Percentiles rank a stretch among this genome's conserved stretches.
Evolutionary conservation across 73 alveolate species (phyloP).

Genomic region (Paramecium biaurelia): DNA sequence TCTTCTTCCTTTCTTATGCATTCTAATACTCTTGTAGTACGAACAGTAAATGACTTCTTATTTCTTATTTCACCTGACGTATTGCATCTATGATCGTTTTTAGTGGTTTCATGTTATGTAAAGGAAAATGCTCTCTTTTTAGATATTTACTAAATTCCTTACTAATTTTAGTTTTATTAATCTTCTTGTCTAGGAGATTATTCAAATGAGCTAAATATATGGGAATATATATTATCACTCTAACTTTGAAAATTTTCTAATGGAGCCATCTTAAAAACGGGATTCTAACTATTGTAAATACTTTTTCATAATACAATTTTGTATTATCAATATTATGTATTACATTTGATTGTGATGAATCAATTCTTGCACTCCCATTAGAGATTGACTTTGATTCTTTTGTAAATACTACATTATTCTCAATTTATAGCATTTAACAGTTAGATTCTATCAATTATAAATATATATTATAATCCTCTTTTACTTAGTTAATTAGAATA

Average conservation of each 20-base stretch:
- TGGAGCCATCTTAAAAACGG: constrained; percentile 21
- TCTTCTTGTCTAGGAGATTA: not conserved
- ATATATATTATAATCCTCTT: not conserved
- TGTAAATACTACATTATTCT: not conserved
- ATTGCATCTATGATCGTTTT: not conserved
- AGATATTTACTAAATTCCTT: not conserved
- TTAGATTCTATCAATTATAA: not conserved
- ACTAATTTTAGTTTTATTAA: not conserved
- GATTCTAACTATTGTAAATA: constrained; percentile 23
- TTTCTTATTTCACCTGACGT: not conserved
- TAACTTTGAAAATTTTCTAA: not conserved
- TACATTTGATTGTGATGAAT: not conserved
- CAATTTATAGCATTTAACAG: not conserved
- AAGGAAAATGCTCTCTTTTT: constrained; percentile 26
- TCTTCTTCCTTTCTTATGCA: not conserved
- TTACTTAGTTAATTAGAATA: not conserved
- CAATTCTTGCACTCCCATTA: not conserved
- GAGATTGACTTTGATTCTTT: not conserved
- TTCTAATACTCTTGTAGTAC: not conserved
- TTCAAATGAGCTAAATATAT: not conserved
- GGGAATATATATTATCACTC: not conserved
- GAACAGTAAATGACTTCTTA: not conserved
- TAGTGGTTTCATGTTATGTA: not conserved
- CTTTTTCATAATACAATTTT: not conserved
- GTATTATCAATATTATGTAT: not conserved